Conservation (phyloP, 2,329 filamentous ascomycete genomes). For the Beauveria caledonica region DNA sequence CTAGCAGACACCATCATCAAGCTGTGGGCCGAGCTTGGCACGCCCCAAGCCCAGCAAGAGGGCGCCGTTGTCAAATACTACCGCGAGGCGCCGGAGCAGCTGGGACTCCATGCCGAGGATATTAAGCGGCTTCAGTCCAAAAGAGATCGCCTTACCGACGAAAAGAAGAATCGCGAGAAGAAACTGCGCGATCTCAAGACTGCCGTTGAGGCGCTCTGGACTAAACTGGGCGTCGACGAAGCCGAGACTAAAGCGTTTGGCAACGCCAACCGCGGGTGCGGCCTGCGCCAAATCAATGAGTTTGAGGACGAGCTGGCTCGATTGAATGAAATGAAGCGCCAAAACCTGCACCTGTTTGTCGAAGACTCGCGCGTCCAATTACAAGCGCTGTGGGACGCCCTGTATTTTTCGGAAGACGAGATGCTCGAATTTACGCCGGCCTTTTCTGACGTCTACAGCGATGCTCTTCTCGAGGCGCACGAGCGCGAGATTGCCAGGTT, state of each 20-base stretch:
- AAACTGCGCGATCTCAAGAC: constrained; percentile 64
- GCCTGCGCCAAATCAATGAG: constrained; percentile 86
- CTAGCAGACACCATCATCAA: constrained; percentile 81
- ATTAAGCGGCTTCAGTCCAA: constrained; percentile 61
- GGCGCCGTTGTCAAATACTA: constrained; percentile 79
- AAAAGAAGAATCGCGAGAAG: constrained; percentile 80
- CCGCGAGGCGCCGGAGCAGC: constrained; percentile 83
- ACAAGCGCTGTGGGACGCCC: constrained; percentile 87
- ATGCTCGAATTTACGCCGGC: constrained; percentile 97
- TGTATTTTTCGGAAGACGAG: constrained; percentile 96
- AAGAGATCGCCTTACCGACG: constrained; percentile 75
- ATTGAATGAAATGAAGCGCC: constrained; percentile 84
- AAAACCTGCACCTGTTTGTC: constrained; percentile 92
- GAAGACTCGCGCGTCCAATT: constrained; percentile 87
- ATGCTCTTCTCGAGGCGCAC: constrained; percentile 88
- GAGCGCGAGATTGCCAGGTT: constrained; percentile 82
- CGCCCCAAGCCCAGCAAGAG: constrained; percentile 88
- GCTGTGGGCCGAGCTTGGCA: constrained; percentile 92
- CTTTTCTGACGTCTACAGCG: constrained; percentile 94
- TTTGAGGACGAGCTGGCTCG: constrained; percentile 84
- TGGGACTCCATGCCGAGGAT: constrained; percentile 86
- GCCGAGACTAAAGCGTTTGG: constrained; percentile 78
- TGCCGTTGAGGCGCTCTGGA: constrained; percentile 82
- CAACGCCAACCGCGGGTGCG: constrained; percentile 81
- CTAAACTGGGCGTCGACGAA: constrained; percentile 76